Evolutionary conservation across 768 basidiomycete genomes (phyloP).

Genomic region (Mycena capillaripes): DNA sequence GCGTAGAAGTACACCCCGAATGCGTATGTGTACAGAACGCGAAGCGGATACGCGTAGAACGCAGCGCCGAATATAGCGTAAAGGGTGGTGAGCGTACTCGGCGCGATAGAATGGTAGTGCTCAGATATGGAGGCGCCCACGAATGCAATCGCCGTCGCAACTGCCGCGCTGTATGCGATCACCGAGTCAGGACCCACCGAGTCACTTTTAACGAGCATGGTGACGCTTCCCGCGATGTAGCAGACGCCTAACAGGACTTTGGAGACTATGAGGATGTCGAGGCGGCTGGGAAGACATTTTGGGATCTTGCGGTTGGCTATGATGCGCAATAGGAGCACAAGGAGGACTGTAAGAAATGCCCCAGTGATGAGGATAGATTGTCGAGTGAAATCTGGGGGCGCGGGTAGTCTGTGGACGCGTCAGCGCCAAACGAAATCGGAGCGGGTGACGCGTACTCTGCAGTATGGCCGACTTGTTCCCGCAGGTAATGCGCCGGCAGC

Average conservation of each 20-base stretch:
- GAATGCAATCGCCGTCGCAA: background rate
- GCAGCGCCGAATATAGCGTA: slow-evolving; percentile 5
- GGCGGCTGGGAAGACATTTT: background rate
- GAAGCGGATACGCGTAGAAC: slow-evolving; percentile 8
- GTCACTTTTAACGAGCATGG: background rate
- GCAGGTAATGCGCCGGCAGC: too few species aligned
- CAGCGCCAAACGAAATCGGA: too few species aligned
- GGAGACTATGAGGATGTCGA: slow-evolving; percentile 5
- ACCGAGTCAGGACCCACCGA: background rate
- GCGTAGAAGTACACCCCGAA: background rate
- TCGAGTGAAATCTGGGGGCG: too few species aligned
- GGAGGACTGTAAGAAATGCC: background rate
- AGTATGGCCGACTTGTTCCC: too few species aligned
- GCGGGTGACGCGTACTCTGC: too few species aligned
- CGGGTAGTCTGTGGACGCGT: too few species aligned
- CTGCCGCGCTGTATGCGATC: too few species aligned
- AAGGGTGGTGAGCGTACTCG: background rate
- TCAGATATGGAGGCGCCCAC: background rate
- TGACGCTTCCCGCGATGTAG: background rate
- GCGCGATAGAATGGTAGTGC: slow-evolving; percentile 18
- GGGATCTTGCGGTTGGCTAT: slow-evolving; percentile 6
- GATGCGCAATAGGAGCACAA: background rate
- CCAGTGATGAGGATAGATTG: too few species aligned
- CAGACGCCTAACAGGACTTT: background rate
- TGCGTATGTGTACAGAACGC: background rate